Evolutionary conservation across 2,329 filamentous ascomycete species (phyloP), one percentile per base, ranked within the genome.

Genomic region (Lasiodiplodia citricola): DNA sequence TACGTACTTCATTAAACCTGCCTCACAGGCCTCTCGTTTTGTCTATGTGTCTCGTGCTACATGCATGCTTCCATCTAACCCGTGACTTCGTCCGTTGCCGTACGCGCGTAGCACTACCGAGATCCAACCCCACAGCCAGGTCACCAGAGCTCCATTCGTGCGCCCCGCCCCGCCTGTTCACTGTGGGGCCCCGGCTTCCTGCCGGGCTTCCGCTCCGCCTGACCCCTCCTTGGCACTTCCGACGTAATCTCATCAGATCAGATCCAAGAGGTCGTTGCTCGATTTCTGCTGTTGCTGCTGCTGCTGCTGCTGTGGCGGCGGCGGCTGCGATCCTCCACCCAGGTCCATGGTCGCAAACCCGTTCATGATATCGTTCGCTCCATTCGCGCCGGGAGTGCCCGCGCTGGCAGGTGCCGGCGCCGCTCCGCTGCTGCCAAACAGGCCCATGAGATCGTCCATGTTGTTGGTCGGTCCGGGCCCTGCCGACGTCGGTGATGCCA

Each of bases 271-370:
- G 18, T 68, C 67, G 47, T 68, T 68, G 54, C 56, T 57, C 50
- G 57, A 64, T 28, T 56, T 63, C 38, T 64, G 51, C 52, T 58
- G 35, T 31, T 58, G 52, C 31, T 58, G 35, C n/a, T 58, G 52
- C 52, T 50, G 51, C 75, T 65, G 63, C 21, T 66, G 50, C 18
- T 31, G 37, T 10, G 91, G 84, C 18, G 91, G 90, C 38, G 91
- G 86, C 21, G 91, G 88, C 72, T 90, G 87, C 71, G 84, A 87
- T 18, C 83, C 81, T 51, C 87, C 88, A 57, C 89, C 87, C 76
- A 99, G 84, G 81, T 93, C 90, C 82, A 99, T 84, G 4, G 89
- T 89, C 35, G 90, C 92, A 77, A 99, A 96, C 0, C 94, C 94
- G 76, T 93, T 93, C 83, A 90, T 85, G 85, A 97, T 75, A 71